These are phyloP conservation scores for Vaucheria bursata DNA, from an alignment of 352 stramenopile genomes.

Conservation along the genomic window DNA sequence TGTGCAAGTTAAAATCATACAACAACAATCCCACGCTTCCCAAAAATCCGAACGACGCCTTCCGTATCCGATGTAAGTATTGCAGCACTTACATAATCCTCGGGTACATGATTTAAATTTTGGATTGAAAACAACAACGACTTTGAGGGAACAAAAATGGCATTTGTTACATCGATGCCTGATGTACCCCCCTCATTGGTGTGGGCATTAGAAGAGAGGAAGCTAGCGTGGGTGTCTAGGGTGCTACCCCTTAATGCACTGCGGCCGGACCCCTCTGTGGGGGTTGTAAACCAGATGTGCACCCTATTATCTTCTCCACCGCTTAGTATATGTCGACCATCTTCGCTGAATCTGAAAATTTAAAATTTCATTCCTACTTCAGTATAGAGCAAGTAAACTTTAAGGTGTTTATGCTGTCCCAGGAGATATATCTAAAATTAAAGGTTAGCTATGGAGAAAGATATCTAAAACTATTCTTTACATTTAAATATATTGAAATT, in stretches of 20 bases:
- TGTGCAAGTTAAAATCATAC: not conserved
- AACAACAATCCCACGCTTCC: not conserved
- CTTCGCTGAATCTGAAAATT: slow-evolving; percentile 38
- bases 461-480: too few species aligned
- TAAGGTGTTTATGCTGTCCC: not conserved
- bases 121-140: too few species aligned
- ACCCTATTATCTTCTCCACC: slow-evolving; percentile 30
- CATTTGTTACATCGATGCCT: not conserved
- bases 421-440: not conserved
- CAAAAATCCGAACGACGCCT: not conserved
- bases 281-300: not conserved
- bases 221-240: not conserved
- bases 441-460: not conserved
- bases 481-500: not conserved
- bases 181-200: not conserved
- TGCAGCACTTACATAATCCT: not conserved
- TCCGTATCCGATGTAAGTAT: not conserved
- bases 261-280: not conserved
- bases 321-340: slow-evolving; percentile 37
- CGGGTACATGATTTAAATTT: too few species aligned
- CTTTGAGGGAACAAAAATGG: not conserved
- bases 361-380: not conserved
- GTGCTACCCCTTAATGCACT: not conserved
- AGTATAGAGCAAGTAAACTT: not conserved
- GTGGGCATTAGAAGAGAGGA: not conserved